phyloP scores from a whole-genome alignment of 768 basidiomycete genomes.

The Tylopilus felleus region DNA sequence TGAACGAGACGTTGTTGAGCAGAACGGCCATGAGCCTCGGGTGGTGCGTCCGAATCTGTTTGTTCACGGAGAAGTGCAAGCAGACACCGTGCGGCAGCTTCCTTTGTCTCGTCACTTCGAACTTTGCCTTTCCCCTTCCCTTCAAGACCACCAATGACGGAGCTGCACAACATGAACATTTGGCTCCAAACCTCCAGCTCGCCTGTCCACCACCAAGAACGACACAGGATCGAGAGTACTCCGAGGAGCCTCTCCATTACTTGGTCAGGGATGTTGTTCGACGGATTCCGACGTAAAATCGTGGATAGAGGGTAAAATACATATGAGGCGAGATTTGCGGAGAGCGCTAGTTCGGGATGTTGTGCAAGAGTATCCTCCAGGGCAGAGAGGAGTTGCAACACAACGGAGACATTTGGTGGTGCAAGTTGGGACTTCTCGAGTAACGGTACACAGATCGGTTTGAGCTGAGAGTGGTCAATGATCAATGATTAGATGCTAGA shows the following conservation, averaged over 20 bases:
- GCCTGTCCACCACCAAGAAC: constrained; percentile 84
- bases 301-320: constrained; percentile 84
- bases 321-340: constrained; percentile 70
- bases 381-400: constrained; percentile 50
- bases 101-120: constrained; percentile 79
- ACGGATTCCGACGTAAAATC: constrained; percentile 73
- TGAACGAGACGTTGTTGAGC: constrained; percentile 35
- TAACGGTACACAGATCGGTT: constrained; percentile 77
- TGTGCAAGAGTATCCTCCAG: constrained; percentile 49
- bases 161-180: constrained; percentile 71
- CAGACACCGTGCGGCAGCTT: constrained; percentile 69
- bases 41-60: constrained; percentile 38
- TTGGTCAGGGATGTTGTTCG: constrained; percentile 69
- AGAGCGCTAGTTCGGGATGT: constrained; percentile 42
- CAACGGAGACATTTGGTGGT: constrained; percentile 46
- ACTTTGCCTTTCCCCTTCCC: constrained; percentile 64
- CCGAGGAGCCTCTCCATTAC: constrained; percentile 71
- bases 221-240: constrained; percentile 54
- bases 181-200: constrained; percentile 79
- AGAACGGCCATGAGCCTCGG: constrained; percentile 19
- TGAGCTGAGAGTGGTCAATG: constrained; percentile 39
- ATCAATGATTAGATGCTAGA: neutral
- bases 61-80: constrained; percentile 58
- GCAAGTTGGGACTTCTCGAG: constrained; percentile 67
- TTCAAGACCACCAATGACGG: constrained; percentile 62